These are phyloP conservation scores for Hypoxylon sp. DNA, from an alignment of 2,329 filamentous ascomycete genomes.

Conservation along the genomic window DNA sequence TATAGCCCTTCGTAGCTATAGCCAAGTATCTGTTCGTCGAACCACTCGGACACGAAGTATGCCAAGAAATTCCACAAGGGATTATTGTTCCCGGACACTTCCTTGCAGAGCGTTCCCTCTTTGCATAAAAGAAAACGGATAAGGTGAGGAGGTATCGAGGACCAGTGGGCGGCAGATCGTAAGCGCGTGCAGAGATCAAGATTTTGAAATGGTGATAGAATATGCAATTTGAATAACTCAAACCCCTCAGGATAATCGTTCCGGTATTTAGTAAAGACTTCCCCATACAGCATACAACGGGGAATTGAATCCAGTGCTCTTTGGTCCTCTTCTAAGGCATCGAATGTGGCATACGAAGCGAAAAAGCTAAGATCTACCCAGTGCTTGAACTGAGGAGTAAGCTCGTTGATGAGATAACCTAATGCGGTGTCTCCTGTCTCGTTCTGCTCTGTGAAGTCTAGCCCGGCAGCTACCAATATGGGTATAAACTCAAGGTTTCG, in stretches of 20 bases:
- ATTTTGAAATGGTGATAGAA: background rate
- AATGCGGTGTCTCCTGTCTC: background rate
- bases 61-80: background rate
- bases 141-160: background rate
- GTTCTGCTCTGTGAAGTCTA: background rate
- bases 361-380: background rate
- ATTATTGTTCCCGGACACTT: background rate
- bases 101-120: background rate
- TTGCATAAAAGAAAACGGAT: background rate
- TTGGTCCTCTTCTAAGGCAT: background rate
- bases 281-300: background rate
- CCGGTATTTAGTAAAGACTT: background rate
- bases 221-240: background rate
- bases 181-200: background rate
- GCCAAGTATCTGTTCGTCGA: background rate
- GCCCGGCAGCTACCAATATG: background rate
- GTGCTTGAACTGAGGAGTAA: background rate
- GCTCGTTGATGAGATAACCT: background rate
- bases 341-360: background rate
- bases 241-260: background rate
- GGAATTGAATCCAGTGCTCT: background rate
- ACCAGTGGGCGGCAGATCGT: background rate
- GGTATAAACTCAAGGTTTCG: background rate
- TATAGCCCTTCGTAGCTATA: constrained; percentile 1
- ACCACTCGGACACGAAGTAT: background rate